Conservation (phyloP, 495 filamentous ascomycete species). For the Trichocladium uniseriatum region DNA sequence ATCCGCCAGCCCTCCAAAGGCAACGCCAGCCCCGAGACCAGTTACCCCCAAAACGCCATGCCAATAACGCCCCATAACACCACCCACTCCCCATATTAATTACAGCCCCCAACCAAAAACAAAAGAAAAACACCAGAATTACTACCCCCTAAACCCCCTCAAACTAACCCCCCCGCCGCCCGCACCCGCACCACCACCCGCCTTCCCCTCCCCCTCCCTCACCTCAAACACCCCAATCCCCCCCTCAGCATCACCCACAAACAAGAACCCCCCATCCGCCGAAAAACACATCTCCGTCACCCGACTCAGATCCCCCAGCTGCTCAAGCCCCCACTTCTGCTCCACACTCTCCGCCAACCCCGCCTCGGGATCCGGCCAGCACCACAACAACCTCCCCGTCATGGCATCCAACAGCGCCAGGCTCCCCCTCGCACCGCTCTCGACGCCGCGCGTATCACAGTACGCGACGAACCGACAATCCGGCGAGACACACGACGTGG, state of each 20-base stretch:
- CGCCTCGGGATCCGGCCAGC: constrained; percentile 29
- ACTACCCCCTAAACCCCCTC: not conserved
- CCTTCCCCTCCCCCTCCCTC: constrained; percentile 16
- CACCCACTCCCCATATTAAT: no score
- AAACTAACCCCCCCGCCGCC: not conserved
- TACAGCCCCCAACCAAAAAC: no score
- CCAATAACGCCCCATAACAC: no score
- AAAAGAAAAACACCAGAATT: no score
- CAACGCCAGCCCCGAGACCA: no score
- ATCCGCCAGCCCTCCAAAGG: no score
- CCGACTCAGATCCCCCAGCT: constrained; percentile 19
- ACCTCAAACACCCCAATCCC: constrained; percentile 25
- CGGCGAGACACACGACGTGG: constrained; percentile 24
- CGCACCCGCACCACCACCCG: not conserved
- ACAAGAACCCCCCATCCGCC: constrained; percentile 26
- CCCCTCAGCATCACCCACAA: constrained; percentile 23
- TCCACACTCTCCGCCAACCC: constrained; percentile 10
- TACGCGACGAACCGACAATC: constrained; percentile 30
- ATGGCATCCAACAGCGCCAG: constrained; percentile 28
- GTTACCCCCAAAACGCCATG: no score
- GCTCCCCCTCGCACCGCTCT: constrained; percentile 21
- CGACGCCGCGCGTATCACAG: constrained; percentile 22
- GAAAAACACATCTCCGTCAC: constrained; percentile 28
- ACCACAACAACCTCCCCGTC: constrained; percentile 25
- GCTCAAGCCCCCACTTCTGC: constrained; percentile 13